Conservation (phyloP, 345 rosid genomes). For the Arabidopsis arenosa region DNA sequence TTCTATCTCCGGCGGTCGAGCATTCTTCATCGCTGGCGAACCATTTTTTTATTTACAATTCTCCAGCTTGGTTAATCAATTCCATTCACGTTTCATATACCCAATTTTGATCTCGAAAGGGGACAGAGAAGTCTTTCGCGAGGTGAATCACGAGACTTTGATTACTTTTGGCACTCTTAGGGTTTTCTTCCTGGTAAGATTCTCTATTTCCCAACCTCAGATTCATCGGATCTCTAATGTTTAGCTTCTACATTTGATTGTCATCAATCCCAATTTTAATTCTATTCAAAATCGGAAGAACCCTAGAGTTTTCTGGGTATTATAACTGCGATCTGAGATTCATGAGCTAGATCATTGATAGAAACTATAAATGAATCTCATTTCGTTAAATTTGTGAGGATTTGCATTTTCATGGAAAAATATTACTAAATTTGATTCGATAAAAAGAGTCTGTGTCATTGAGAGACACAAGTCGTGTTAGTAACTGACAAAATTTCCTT, state of each 20-base stretch:
- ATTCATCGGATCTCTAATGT: slow-evolving; percentile 31
- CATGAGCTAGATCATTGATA: background rate
- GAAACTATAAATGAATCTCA: background rate
- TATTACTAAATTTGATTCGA: slow-evolving; percentile 25
- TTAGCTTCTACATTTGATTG: slow-evolving; percentile 21
- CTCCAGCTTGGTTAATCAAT: background rate
- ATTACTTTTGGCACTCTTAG: background rate
- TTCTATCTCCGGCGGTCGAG: slow-evolving; percentile 33
- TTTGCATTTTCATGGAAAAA: background rate
- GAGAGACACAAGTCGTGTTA: slow-evolving; percentile 51
- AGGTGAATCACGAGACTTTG: slow-evolving; percentile 17
- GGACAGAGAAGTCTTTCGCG: slow-evolving; percentile 4
- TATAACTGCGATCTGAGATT: slow-evolving; percentile 29
- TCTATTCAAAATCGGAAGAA: slow-evolving; percentile 7
- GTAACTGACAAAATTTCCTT: slow-evolving; percentile 35
- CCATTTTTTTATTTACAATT: background rate
- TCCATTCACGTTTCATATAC: slow-evolving; percentile 15
- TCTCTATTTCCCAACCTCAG: background rate
- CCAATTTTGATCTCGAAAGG: slow-evolving; percentile 27
- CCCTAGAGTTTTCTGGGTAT: slow-evolving; percentile 39
- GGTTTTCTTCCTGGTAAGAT: slow-evolving; percentile 26
- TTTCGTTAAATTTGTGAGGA: too few species aligned
- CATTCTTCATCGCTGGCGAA: slow-evolving; percentile 29
- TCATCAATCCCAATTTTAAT: slow-evolving; percentile 22
- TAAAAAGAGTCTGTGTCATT: slow-evolving; percentile 39